Percentiles rank a stretch among this genome's conserved stretches.
Evolutionary conservation across 257 asterid genomes (phyloP).

Genomic region (Gentiana dahurica): DNA sequence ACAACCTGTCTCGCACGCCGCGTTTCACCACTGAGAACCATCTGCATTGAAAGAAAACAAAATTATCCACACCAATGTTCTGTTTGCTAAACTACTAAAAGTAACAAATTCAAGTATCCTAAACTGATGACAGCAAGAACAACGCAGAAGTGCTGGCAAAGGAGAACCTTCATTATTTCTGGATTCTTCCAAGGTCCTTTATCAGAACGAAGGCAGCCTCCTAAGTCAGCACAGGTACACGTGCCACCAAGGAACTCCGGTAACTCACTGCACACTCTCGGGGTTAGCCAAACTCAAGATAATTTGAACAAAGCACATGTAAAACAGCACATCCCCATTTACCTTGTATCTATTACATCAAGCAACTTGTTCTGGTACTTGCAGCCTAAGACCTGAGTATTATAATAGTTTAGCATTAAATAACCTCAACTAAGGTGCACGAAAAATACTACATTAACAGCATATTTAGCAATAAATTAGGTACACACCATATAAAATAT

Average conservation of each 20-base stretch:
- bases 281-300: neutral
- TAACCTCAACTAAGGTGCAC: too few species aligned
- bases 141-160: neutral
- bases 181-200: constrained; percentile 99
- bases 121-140: neutral
- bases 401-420: neutral
- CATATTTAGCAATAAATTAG: too few species aligned
- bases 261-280: constrained; percentile 54
- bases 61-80: neutral
- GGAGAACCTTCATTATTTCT: constrained; percentile 66
- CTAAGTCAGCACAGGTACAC: constrained; percentile 73
- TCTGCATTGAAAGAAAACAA: constrained; percentile 35
- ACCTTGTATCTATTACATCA: constrained; percentile 88
- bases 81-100: too few species aligned
- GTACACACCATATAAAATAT: too few species aligned
- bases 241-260: constrained; percentile 92
- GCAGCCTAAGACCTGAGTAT: constrained; percentile 72
- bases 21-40: constrained; percentile 82
- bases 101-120: too few species aligned
- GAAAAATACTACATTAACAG: too few species aligned
- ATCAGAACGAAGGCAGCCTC: constrained; percentile 92
- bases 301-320: neutral
- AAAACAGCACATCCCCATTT: constrained; percentile 3
- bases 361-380: constrained; percentile 78
- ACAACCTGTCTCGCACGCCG: constrained; percentile 75